Evolutionary conservation across 306 rosid genomes (phyloP).

Genomic region (Lithocarpus polystachyus): DNA sequence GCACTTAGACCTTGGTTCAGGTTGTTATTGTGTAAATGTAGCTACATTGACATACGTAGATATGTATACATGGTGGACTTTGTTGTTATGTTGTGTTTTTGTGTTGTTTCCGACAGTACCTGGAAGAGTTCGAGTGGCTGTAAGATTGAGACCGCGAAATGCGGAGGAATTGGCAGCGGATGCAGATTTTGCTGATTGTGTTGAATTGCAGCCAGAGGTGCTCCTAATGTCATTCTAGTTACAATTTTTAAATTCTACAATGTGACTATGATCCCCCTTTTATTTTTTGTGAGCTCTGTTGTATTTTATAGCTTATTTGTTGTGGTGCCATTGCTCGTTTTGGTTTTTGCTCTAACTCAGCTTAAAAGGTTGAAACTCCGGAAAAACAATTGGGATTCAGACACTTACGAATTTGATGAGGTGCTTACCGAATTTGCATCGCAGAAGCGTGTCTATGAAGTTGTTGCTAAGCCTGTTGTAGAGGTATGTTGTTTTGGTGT

Average conservation of each 20-base stretch:
- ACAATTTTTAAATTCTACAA: neutral
- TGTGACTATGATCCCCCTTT: neutral
- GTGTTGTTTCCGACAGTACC: conserved; percentile 47
- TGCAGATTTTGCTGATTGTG: conserved; percentile 93
- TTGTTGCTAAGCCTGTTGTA: conserved; percentile 97
- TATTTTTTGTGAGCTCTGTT: neutral
- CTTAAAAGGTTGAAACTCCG: conserved; percentile 90
- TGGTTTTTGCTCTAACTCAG: conserved; percentile 42
- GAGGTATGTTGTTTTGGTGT: conserved; percentile 53
- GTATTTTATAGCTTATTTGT: conserved; percentile 3
- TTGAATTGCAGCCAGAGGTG: conserved; percentile 94
- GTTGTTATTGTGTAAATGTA: neutral
- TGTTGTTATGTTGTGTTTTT: neutral
- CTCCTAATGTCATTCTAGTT: conserved; percentile 14
- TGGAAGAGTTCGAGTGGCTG: conserved; percentile 96
- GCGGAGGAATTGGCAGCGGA: conserved; percentile 77
- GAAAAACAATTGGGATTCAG: conserved; percentile 92
- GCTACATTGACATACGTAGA: neutral
- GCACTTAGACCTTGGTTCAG: neutral
- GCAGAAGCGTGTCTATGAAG: conserved; percentile 97
- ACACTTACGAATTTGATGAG: conserved; percentile 89
- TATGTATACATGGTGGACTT: neutral
- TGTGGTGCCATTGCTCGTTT: neutral
- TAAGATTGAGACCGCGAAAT: conserved; percentile 84
- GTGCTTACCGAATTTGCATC: conserved; percentile 89